Evolutionary conservation across 768 basidiomycete species (phyloP).

Genomic region (Mycena chlorophos): DNA sequence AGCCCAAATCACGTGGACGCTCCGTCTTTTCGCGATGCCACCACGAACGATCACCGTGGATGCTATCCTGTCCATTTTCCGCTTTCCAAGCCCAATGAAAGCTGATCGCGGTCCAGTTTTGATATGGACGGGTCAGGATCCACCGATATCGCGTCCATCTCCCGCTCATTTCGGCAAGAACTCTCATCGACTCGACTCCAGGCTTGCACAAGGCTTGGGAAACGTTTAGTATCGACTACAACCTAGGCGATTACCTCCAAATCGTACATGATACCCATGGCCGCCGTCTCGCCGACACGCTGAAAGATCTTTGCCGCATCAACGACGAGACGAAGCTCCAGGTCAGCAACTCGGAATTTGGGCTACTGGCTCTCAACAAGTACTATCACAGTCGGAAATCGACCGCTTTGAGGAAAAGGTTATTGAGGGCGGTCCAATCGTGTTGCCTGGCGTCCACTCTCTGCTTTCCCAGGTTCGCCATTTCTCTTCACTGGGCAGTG

Average conservation of each 20-base stretch:
- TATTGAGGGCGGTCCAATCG: constrained; percentile 58
- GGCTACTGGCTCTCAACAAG: neutral
- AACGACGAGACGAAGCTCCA: constrained; percentile 54
- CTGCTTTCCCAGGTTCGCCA: constrained; percentile 54
- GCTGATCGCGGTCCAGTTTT: constrained; percentile 20
- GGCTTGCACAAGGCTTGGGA: constrained; percentile 81
- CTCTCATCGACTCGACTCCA: constrained; percentile 80
- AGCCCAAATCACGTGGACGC: neutral
- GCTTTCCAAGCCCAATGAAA: no score
- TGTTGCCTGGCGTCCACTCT: constrained; percentile 63
- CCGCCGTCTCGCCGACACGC: constrained; percentile 71
- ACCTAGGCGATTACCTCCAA: constrained; percentile 45
- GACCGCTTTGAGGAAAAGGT: constrained; percentile 79
- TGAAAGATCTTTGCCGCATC: constrained; percentile 68
- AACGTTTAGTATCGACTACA: constrained; percentile 42
- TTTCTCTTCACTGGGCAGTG: neutral
- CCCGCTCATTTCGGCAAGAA: constrained; percentile 41
- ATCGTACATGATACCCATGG: constrained; percentile 71
- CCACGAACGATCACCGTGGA: constrained; percentile 23
- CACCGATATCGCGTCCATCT: constrained; percentile 1
- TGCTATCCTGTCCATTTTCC: constrained; percentile 21
- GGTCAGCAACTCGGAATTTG: constrained; percentile 35
- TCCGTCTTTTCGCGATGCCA: neutral
- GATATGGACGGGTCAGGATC: constrained; percentile 34
- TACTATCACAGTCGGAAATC: constrained; percentile 61